These are phyloP conservation scores for Asterella californica DNA, from an alignment of 225 moss, liverwort and hornwort genomes.

Conservation along the genomic window DNA sequence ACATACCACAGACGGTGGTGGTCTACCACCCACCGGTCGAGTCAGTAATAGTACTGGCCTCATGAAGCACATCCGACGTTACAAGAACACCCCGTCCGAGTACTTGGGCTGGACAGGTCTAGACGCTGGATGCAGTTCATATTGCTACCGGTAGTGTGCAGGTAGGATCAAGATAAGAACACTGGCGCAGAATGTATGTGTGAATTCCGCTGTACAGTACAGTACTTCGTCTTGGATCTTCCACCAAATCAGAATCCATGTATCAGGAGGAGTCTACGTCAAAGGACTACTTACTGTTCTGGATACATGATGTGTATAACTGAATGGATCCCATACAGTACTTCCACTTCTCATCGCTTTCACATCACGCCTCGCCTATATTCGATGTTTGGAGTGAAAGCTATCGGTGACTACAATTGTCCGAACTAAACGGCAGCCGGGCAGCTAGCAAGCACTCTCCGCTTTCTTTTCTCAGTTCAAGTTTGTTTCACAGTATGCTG, in stretches of 20 bases:
- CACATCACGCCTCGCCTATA: not conserved
- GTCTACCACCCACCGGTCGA: not conserved
- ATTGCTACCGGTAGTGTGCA: not conserved
- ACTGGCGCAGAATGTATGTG: slow-evolving; percentile 5
- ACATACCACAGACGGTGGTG: not conserved
- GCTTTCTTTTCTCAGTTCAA: not conserved
- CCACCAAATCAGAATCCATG: not conserved
- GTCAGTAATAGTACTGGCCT: not conserved
- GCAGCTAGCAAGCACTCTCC: not conserved
- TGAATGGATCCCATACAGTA: not conserved
- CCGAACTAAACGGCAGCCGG: no score
- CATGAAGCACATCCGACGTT: not conserved
- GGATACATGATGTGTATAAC: not conserved
- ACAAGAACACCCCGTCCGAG: not conserved
- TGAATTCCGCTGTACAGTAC: not conserved
- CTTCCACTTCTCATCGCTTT: not conserved
- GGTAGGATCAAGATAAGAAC: not conserved
- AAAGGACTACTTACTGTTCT: not conserved
- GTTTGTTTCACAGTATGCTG: not conserved
- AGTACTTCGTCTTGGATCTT: slow-evolving; percentile 2
- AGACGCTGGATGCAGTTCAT: not conserved
- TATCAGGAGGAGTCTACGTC: not conserved
- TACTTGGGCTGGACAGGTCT: not conserved
- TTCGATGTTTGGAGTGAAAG: not conserved
- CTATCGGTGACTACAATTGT: not conserved